Conservation (phyloP, 495 filamentous ascomycete species). For the Neurospora sp. region DNA sequence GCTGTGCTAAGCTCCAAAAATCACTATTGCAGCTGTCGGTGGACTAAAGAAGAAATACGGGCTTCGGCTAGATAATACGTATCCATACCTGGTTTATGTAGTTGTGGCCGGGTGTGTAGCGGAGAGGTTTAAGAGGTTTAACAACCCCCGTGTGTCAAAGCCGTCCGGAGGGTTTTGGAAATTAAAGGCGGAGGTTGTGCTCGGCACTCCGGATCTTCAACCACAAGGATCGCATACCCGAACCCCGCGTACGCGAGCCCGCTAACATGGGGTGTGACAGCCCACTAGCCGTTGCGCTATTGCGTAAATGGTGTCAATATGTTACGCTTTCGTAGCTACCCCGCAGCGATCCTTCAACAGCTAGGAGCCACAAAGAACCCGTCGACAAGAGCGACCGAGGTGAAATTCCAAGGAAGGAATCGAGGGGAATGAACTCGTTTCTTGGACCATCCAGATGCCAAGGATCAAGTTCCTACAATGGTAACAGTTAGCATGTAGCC, state of each 20-base stretch:
- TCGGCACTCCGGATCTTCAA: not conserved
- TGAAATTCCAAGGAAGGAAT: not conserved
- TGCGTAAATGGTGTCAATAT: not conserved
- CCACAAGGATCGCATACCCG: not conserved
- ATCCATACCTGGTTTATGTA: not conserved
- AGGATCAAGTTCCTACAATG: not conserved
- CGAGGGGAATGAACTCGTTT: not conserved
- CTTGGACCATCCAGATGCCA: not conserved
- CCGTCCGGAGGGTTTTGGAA: not conserved
- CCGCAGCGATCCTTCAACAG: not conserved
- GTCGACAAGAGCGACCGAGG: not conserved
- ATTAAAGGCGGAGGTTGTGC: not conserved
- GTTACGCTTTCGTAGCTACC: not conserved
- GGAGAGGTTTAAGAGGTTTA: not conserved
- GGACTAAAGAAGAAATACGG: not conserved
- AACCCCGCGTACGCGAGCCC: not conserved
- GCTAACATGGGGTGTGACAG: not conserved
- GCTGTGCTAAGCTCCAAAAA: not conserved
- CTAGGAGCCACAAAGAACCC: not conserved
- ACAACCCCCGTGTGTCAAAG: not conserved
- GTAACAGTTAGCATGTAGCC: not conserved
- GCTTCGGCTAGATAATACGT: not conserved
- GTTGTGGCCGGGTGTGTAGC: not conserved
- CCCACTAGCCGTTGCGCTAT: not conserved
- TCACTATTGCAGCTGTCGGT: not conserved